These are phyloP conservation scores for Naganishia randhawae DNA, from an alignment of 768 basidiomycete species.

Conservation along the genomic window DNA sequence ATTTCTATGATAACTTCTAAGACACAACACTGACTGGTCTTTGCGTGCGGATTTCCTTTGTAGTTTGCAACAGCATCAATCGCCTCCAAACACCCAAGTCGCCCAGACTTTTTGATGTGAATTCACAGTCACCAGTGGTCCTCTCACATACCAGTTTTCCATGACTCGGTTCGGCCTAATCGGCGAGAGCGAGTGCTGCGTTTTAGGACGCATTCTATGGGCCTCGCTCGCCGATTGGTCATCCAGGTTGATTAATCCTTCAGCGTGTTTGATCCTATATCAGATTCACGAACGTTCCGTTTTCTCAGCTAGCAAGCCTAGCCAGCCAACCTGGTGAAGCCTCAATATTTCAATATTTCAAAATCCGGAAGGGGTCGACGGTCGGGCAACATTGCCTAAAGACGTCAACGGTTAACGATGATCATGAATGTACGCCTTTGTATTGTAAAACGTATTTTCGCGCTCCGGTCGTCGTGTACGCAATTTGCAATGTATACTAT, in stretches of 20 bases:
- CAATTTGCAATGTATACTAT: not conserved
- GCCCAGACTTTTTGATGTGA: constrained; percentile 35
- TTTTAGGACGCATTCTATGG: not conserved
- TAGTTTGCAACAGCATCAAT: constrained; percentile 51
- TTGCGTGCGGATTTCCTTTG: not conserved
- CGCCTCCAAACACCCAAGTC: constrained; percentile 49
- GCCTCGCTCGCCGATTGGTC: not conserved
- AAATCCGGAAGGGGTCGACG: not conserved
- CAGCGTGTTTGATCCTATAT: not conserved
- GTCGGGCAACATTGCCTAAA: not conserved
- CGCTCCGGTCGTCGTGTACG: not conserved
- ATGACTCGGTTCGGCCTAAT: not conserved
- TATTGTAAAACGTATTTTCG: not conserved
- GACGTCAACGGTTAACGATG: not conserved
- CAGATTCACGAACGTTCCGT: not conserved
- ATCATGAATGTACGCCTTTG: constrained; percentile 2
- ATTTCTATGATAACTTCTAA: not conserved
- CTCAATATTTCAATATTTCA: not conserved
- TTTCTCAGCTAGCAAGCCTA: not conserved
- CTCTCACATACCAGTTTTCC: not conserved
- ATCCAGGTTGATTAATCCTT: not conserved
- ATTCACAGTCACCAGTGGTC: not conserved
- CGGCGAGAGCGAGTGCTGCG: not conserved
- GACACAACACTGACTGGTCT: not conserved
- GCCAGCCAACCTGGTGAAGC: not conserved